Base-by-base conservation (phyloP, 805 yeast species). In the Hanseniaspora vineae region DNA sequence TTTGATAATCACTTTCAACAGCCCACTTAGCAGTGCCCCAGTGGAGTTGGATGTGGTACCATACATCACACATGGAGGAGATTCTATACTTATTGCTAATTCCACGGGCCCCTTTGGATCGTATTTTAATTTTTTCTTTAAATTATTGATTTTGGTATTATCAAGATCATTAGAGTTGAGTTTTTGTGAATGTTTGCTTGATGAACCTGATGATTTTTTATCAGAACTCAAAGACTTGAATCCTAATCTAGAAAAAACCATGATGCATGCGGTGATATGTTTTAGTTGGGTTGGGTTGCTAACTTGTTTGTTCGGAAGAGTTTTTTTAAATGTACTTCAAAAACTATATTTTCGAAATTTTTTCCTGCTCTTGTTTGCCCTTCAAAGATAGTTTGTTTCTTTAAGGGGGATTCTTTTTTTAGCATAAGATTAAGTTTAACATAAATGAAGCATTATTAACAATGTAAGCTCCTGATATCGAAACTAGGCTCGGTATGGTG, bases 11-110 rank as follows among this genome's bases (percentile, higher is more conserved):
- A 92, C 65, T 35, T 73, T 73, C 44, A 92, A 66, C 10, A 86
- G 68, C 0, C 99, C 99, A 33, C 88, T 78, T 33, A 92, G 67
- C 20, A 90, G 71, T 5, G 95, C 83, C 1, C 99, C 98, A 0
- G 94, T 73, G 1, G 92, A 79, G 50, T 85, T 92, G 9, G 66
- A 62, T 2, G 89, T 83, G 0, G 73, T 65, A 0, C 98, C 98
- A 58, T 84, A 90, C 48, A 92, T 66, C 43, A 86, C 77, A 37
- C 89, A 72, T 0, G 99, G 98, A 1, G 97, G 97, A 1, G 94
- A 81, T 60, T 92, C 99, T 19, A 92, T 68, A 37, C 72, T 71
- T 33, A 89, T 72, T 0, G 78, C 60, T 12, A 85, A 63, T 33
- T 73, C 68, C 33, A 75, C 62, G 1, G 75, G 74, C 5, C 43